Evolutionary conservation across 371 early-diverging fungal genomes (phyloP).

Genomic region (Mucor indicus): DNA sequence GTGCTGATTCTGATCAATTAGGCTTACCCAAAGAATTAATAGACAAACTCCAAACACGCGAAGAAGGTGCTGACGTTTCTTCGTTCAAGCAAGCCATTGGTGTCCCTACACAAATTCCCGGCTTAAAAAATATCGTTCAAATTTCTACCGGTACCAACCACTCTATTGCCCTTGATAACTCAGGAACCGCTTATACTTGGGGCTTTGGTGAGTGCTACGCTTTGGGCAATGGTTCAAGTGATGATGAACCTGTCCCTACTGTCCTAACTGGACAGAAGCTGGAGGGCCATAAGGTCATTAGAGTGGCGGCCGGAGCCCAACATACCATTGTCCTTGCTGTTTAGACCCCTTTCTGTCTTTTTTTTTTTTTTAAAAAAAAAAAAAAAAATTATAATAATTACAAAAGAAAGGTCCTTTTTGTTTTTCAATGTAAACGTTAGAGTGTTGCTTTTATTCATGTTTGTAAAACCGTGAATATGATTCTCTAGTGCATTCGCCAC

Average conservation of each 20-base stretch:
- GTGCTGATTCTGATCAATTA: conserved; percentile 91
- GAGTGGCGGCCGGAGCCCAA: conserved; percentile 74
- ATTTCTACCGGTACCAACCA: conserved; percentile 90
- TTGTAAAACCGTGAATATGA: conserved; percentile 60
- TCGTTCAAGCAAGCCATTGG: conserved; percentile 62
- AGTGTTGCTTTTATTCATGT: conserved; percentile 4
- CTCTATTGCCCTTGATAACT: conserved; percentile 66
- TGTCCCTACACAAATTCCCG: conserved; percentile 52
- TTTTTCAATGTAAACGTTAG: no score
- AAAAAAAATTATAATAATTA: no score
- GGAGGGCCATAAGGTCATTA: conserved; percentile 49
- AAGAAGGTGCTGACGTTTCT: conserved; percentile 25
- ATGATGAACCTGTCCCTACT: conserved; percentile 54
- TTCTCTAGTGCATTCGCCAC: conserved; percentile 70
- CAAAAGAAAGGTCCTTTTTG: no score
- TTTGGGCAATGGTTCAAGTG: conserved; percentile 75
- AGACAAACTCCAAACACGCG: conserved; percentile 17
- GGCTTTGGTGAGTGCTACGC: conserved; percentile 84
- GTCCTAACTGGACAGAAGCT: conserved; percentile 56
- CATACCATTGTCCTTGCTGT: conserved; percentile 65
- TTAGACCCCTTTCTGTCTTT: background rate
- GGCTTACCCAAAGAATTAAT: conserved; percentile 62
- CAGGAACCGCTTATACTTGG: conserved; percentile 84
- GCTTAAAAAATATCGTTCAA: conserved; percentile 45
- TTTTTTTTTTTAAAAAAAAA: background rate